phyloP scores from a whole-genome alignment of 345 rosid genomes.

The Orychophragmus violaceus region DNA sequence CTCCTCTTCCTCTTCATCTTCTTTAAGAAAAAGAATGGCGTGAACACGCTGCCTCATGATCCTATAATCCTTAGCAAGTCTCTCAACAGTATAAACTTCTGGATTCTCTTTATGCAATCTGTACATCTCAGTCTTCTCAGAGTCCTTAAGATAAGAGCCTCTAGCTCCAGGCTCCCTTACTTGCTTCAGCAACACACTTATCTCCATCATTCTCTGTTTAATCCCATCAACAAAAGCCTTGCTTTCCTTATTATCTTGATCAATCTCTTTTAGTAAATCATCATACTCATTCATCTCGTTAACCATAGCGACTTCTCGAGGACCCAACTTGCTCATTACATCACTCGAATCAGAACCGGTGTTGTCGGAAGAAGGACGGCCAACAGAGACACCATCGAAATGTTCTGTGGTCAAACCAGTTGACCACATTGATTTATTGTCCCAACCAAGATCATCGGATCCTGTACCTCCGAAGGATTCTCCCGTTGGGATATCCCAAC shows the following conservation, averaged over 20 bases:
- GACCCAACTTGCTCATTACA: slow-evolving; percentile 26
- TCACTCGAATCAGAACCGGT: slow-evolving; percentile 10
- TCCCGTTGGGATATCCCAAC: slow-evolving; percentile 36
- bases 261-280: slow-evolving; percentile 42
- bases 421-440: slow-evolving; percentile 73
- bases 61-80: slow-evolving; percentile 85
- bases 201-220: slow-evolving; percentile 50
- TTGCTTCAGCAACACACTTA: slow-evolving; percentile 58
- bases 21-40: slow-evolving; percentile 92
- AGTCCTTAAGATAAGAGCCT: slow-evolving; percentile 82
- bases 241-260: slow-evolving; percentile 38
- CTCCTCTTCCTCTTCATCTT: slow-evolving; percentile 89
- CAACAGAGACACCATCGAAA: slow-evolving; percentile 65
- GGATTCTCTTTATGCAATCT: slow-evolving; percentile 81
- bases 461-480: slow-evolving; percentile 34
- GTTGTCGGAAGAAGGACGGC: slow-evolving; percentile 16
- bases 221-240: slow-evolving; percentile 56
- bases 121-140: slow-evolving; percentile 92
- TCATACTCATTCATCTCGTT: slow-evolving; percentile 45
- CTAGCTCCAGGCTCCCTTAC: slow-evolving; percentile 84
- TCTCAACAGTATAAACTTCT: slow-evolving; percentile 68
- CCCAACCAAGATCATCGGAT: slow-evolving; percentile 63
- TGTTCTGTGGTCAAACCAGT: slow-evolving; percentile 80
- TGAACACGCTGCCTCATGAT: slow-evolving; percentile 96
- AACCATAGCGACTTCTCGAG: slow-evolving; percentile 22